Percentiles rank a stretch among this genome's conserved stretches.
Evolutionary conservation across 495 filamentous ascomycete species (phyloP).

Genomic region (Hypoxylon rickii): DNA sequence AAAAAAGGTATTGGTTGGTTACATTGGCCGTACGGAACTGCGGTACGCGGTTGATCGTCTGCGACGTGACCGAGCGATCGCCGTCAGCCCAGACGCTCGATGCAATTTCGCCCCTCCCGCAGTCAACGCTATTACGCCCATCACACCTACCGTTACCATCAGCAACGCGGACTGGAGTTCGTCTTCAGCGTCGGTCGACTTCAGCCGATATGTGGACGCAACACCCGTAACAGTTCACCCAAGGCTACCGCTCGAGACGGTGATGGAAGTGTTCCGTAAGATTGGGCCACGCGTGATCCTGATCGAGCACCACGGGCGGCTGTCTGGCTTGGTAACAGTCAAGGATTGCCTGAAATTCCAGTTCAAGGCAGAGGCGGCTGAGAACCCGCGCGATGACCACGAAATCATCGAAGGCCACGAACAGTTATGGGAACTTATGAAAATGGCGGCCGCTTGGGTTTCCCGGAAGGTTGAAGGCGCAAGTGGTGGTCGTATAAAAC

Average conservation of each 20-base stretch:
- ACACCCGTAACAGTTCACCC: constrained; percentile 93
- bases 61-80: constrained; percentile 71
- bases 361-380: constrained; percentile 92
- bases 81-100: constrained; percentile 62
- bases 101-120: constrained; percentile 80
- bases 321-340: constrained; percentile 87
- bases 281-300: constrained; percentile 94
- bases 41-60: constrained; percentile 90
- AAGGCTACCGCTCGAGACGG: constrained; percentile 88
- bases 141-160: constrained; percentile 67
- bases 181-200: constrained; percentile 71
- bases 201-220: constrained; percentile 85
- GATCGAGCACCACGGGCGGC: constrained; percentile 83
- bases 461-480: constrained; percentile 53
- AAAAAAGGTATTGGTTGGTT: constrained; percentile 78
- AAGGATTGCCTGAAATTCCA: constrained; percentile 98
- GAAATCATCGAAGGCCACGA: constrained; percentile 61
- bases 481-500: constrained; percentile 54
- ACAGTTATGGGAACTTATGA: constrained; percentile 69
- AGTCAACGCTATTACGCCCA: constrained; percentile 51
- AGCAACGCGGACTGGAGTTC: constrained; percentile 39
- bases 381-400: constrained; percentile 66
- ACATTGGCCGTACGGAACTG: constrained; percentile 93
- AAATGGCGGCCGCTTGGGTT: constrained; percentile 60
- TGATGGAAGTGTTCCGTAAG: constrained; percentile 99